Base-by-base conservation (phyloP, 2,329 filamentous ascomycete genomes). In the Trichoderma simmonsii region DNA sequence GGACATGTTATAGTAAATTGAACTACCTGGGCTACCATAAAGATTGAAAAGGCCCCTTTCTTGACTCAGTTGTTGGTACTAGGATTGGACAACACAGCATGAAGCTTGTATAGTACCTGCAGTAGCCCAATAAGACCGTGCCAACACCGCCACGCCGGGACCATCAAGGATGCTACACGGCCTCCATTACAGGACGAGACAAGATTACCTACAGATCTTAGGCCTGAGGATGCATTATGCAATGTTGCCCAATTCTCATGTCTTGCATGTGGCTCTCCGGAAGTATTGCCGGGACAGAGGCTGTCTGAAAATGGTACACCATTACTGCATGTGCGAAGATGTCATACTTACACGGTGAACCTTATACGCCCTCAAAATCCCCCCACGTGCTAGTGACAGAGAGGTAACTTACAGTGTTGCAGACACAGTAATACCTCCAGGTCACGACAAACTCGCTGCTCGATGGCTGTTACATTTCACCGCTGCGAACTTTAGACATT, bases 81-180 rank as follows among this genome's bases (percentile, higher is more conserved):
- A 18, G 43, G 28, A 36, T 18, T 30, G n/a, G 43, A 26, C 30
- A 43, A 59, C 21, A 28, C 21, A 36, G 14, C 34, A 36, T 36
- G 1, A 54, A 32, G 48, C 36, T 21, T 24, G 69, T 43, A 43
- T 2, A 43, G 39, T 71, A 65, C 69, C 61, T 71, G 69, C 61
- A 71, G 69, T 71, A 71, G 69, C 14, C 51, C 30, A 60, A 70
- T 64, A 32, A n/a, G 15, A 34, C 57, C 18, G 34, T 43, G 39
- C 57, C n/a, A 70, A 51, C n/a, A n/a, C 26, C 66, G 57, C 66
- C 56, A 69, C 56, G 56, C 48, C 56, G 66, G 18, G 51, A 68
- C 28, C 54, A 21, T 51, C 54, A 30, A 48, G 11, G 21, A 34
- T 18, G 14, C 11, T 39, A 36, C n/a, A 8, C 28, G 9, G 57